Evolutionary conservation across 2,329 filamentous ascomycete genomes (phyloP), one percentile per base, ranked within the genome.

Genomic region (Calycina marina): DNA sequence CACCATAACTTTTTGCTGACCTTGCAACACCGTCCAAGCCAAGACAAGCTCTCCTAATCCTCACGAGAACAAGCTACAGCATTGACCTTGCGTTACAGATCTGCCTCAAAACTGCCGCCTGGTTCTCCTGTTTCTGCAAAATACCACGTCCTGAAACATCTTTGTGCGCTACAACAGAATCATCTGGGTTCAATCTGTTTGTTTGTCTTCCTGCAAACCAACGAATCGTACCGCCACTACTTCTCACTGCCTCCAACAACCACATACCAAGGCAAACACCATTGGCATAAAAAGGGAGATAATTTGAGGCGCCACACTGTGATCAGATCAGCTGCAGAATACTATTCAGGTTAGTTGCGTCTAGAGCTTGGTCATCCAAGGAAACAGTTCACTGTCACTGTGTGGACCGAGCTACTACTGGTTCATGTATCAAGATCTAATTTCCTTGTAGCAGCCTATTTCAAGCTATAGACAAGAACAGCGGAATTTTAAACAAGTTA

Each of bases 21-120:
- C n/a, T n/a, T n/a, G n/a, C n/a, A n/a, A n/a, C n/a, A n/a, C n/a
- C n/a, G n/a, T n/a, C n/a, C n/a, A n/a, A n/a, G n/a, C n/a, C n/a
- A n/a, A n/a, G n/a, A n/a, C n/a, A n/a, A n/a, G n/a, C n/a, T n/a
- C n/a, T n/a, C n/a, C n/a, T n/a, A n/a, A n/a, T n/a, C n/a, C n/a
- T n/a, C n/a, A n/a, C n/a, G n/a, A n/a, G n/a, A n/a, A n/a, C n/a
- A n/a, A n/a, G n/a, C n/a, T n/a, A n/a, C 15, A 16, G 12, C 36
- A 32, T 18, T 24, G 25, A 29, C 30, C 32, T 17, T 29, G 20
- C 37, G 54, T 53, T 52, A 56, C 53, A 56, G 50, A 47, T 49
- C 33, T 57, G 56, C 53, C 42, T 56, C 55, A 56, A 51, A 48
- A n/a, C n/a, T 53, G 43, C 47, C 48, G 49, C 51, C 48, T 50